These are phyloP conservation scores for Kluyveromyces lactis DNA, from an alignment of 805 yeast species.

Conservation along the genomic window DNA sequence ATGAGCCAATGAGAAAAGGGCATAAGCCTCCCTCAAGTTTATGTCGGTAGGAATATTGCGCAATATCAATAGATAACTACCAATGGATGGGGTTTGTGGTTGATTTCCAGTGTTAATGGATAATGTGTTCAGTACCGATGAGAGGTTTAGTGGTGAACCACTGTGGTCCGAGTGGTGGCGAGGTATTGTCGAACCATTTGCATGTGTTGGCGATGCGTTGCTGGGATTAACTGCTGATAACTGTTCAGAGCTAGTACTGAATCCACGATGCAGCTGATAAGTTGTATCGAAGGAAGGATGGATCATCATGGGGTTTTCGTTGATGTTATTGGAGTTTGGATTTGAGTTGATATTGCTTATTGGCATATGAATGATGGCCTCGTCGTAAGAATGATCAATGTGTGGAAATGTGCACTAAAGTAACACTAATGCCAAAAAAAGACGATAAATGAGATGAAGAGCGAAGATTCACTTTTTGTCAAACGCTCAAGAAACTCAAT, in stretches of 20 bases:
- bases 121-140: slow-evolving; percentile 24
- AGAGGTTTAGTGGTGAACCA: slow-evolving; percentile 23
- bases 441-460: too few species aligned
- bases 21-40: slow-evolving; percentile 54
- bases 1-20: slow-evolving; percentile 60
- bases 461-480: too few species aligned
- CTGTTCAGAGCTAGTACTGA: slow-evolving; percentile 17
- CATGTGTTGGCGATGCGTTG: slow-evolving; percentile 18
- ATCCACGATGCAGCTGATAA: slow-evolving; percentile 12
- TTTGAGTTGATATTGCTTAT: neutral
- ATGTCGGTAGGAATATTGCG: slow-evolving; percentile 58
- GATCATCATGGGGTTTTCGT: slow-evolving; percentile 1
- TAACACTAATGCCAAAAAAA: too few species aligned
- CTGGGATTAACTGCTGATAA: slow-evolving; percentile 12
- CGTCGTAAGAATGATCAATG: too few species aligned
- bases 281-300: slow-evolving; percentile 2
- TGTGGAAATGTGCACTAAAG: too few species aligned
- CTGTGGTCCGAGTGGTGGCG: slow-evolving; percentile 10
- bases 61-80: slow-evolving; percentile 33
- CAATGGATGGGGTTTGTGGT: slow-evolving; percentile 8
- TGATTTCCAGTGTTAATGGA: slow-evolving; percentile 13
- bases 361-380: too few species aligned
- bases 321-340: neutral
- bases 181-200: slow-evolving; percentile 3
- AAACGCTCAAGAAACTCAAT: too few species aligned